Evolutionary conservation across 2,329 filamentous ascomycete species (phyloP), one percentile per base, ranked within the genome.

Genomic region (Clonostachys byssicola): DNA sequence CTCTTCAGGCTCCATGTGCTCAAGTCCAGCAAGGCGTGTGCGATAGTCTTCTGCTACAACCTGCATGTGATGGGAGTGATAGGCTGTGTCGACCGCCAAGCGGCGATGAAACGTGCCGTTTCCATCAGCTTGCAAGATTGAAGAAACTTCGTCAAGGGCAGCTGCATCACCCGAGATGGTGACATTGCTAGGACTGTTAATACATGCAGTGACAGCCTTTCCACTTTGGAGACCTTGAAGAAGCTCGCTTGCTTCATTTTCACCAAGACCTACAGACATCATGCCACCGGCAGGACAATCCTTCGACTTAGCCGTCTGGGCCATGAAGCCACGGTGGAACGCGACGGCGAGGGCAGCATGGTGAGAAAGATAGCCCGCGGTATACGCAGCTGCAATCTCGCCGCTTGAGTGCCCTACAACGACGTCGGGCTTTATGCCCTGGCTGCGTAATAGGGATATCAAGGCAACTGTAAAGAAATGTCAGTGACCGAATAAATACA

Each of bases 171-270:
- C 74, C 0, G 74, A 75, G 0, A 78, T 60, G 0, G 75, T 78
- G 12, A 73, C 55, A 45, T 67, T 77, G 1, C 62, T 58, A 1
- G 74, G 73, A 40, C 71, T 74, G 60, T 78, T 79, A 50, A 70
- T 65, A 52, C 74, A 74, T 7, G 62, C 67, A 36, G 67, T 55
- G 2, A 45, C 49, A 3, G 54, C 49, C 7, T n/a, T 46, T 4
- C 46, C 23, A 23, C 23, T 23, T 8, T 23, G 23, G 23, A 23
- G 23, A 7, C 51, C 14, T 23, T 14, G 12, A 64, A 73, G 41
- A 76, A 54, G 3, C 68, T 60, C 3, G 1, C 9, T 9, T 8
- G 47, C 35, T 16, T 46, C 48, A 17, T 39, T n/a, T 17, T 45
- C 44, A 33, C 44, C 44, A 8, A 45, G 39, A 13, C 75, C 79